Evolutionary conservation across 371 early-diverging fungal genomes (phyloP).

Genomic region (Hamiltosporidium tvaerminnensis): DNA sequence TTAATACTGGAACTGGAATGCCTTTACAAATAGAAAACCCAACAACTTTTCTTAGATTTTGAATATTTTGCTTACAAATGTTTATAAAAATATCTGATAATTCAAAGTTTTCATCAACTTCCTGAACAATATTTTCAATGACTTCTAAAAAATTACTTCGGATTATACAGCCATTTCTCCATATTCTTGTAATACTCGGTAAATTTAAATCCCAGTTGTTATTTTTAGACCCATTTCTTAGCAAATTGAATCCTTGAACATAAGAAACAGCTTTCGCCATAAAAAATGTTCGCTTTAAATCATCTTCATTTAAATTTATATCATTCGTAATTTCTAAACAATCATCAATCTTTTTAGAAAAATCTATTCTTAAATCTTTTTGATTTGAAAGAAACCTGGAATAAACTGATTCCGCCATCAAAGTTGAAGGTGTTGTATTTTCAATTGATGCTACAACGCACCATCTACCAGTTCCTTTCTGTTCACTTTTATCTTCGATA

Average conservation of each 20-base stretch:
- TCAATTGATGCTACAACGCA: slow-evolving; percentile 80
- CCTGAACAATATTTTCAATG: slow-evolving; percentile 68
- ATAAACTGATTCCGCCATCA: slow-evolving; percentile 90
- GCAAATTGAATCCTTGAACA: slow-evolving; percentile 92
- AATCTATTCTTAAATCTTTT: slow-evolving; percentile 74
- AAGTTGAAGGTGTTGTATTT: slow-evolving; percentile 72
- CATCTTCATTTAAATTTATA: slow-evolving; percentile 50
- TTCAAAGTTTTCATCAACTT: slow-evolving; percentile 62
- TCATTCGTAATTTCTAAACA: slow-evolving; percentile 55
- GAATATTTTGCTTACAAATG: slow-evolving; percentile 75
- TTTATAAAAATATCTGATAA: slow-evolving; percentile 69
- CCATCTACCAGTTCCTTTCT: slow-evolving; percentile 97
- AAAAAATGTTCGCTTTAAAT: slow-evolving; percentile 66
- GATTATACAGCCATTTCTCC: slow-evolving; percentile 97
- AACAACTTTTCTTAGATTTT: slow-evolving; percentile 66
- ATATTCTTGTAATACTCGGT: slow-evolving; percentile 82
- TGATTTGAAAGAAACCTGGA: slow-evolving; percentile 78
- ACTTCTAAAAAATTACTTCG: slow-evolving; percentile 74
- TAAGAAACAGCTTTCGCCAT: slow-evolving; percentile 89
- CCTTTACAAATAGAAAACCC: slow-evolving; percentile 64
- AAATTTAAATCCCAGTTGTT: slow-evolving; percentile 81
- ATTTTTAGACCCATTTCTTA: slow-evolving; percentile 76
- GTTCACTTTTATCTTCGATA: slow-evolving; percentile 81
- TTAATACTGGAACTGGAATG: slow-evolving; percentile 72
- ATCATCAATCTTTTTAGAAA: slow-evolving; percentile 60